Evolutionary conservation across 805 yeast species (phyloP).

Genomic region (Lipomyces yamadae): DNA sequence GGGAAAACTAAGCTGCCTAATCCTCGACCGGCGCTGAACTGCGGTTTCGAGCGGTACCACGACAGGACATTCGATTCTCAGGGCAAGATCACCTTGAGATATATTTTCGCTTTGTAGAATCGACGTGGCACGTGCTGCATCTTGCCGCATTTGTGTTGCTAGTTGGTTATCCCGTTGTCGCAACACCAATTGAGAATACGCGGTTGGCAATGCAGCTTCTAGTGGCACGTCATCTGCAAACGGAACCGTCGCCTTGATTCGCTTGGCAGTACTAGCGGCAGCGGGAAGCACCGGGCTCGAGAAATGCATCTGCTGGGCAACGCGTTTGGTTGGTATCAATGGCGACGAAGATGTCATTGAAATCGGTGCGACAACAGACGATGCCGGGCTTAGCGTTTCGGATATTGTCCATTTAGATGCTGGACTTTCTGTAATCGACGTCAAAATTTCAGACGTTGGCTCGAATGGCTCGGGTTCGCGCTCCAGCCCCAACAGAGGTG

Average conservation of each 20-base stretch:
- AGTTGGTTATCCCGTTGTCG: slow-evolving; percentile 6
- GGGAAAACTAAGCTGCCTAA: background rate
- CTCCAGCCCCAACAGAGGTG: background rate
- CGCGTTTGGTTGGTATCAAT: slow-evolving; percentile 5
- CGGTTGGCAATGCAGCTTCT: slow-evolving; percentile 13
- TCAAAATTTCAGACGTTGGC: background rate
- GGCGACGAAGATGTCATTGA: background rate
- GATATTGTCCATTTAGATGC: background rate
- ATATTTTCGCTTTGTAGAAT: slow-evolving; percentile 16
- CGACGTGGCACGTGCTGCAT: background rate
- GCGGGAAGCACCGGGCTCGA: slow-evolving; percentile 19
- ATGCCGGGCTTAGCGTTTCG: slow-evolving; percentile 3
- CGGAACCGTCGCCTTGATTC: background rate
- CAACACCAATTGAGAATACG: slow-evolving; percentile 4
- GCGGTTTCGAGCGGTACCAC: slow-evolving; percentile 8
- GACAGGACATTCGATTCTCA: slow-evolving; percentile 13
- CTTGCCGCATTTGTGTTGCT: slow-evolving; percentile 1
- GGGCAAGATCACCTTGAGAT: slow-evolving; percentile 8
- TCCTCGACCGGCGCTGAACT: slow-evolving; percentile 6
- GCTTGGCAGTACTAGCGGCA: background rate
- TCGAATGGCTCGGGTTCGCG: slow-evolving; percentile 2
- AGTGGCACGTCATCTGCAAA: background rate
- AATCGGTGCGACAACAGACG: background rate
- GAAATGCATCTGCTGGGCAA: slow-evolving; percentile 8
- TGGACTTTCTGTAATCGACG: background rate